Conservation (phyloP, 192 early-diverging fungal species). For the Helicostylum pulchrum region DNA sequence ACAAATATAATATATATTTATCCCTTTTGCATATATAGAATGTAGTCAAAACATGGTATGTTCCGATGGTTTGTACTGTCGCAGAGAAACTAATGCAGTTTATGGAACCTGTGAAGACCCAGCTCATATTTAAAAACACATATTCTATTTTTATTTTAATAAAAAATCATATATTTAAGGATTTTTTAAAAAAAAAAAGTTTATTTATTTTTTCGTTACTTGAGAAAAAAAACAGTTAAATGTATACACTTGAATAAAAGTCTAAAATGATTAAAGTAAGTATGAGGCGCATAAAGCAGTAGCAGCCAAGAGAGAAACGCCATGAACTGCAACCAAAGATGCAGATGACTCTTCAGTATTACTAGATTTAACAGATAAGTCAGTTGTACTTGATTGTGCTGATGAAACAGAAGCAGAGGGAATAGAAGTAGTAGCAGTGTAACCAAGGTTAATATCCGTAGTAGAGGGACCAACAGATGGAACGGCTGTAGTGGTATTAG, state of each 20-base stretch:
- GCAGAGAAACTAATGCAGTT: no score
- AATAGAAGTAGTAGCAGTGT: background rate
- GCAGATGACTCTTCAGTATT: background rate
- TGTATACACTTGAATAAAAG: background rate
- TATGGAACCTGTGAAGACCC: no score
- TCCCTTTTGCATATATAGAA: no score
- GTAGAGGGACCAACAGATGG: background rate
- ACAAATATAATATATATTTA: no score
- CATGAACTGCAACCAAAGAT: background rate
- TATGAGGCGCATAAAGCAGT: conserved; percentile 5
- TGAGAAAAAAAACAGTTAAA: no score
- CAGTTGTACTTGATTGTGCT: background rate
- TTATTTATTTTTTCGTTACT: no score
- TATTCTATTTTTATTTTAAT: no score
- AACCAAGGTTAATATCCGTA: background rate
- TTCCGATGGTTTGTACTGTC: no score
- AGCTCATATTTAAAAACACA: no score
- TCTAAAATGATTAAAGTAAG: background rate
- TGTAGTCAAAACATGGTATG: no score
- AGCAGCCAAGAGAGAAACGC: background rate
- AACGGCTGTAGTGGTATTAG: conserved; percentile 16
- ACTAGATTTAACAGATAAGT: background rate
- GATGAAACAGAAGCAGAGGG: conserved; percentile 10
- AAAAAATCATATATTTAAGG: no score
- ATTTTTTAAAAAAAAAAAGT: no score